Evolutionary conservation across 805 yeast genomes (phyloP), one percentile per base, ranked within the genome.

Genomic region (Suhomyces sp.): DNA sequence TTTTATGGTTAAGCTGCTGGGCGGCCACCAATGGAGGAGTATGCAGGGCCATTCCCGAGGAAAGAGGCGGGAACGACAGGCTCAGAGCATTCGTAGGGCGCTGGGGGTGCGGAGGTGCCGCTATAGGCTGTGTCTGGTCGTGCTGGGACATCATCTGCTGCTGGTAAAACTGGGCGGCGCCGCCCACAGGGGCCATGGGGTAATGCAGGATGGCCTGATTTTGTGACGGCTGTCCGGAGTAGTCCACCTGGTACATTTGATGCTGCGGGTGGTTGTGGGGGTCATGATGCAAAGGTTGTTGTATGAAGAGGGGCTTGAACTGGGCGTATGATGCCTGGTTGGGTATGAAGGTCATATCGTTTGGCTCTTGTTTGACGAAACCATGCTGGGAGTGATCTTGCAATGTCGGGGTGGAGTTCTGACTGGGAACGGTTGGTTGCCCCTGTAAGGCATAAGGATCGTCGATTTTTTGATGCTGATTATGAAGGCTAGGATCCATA

Each of bases 391-490:
- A 13, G 19, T 40, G 24, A 8, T 26, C 41, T 22, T 27, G 45
- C 22, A 46, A 40, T 7, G 35, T 24, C 33, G 48, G 51, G 31
- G 51, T 44, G 10, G 51, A 33, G n/a, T 22, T 29, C 44, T 23
- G 52, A 13, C 48, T 42, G 24, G 17, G 13, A 12, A 33, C 15
- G 22, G 41, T 7, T 7, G 19, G 15, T 19, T 17, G 24, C 15
- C 47, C 46, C 52, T 36, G 48, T 38, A 47, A 19, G 27, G 42
- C 26, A 49, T 54, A 50, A 12, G 54, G 31, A 24, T 54, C 57
- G 27, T 54, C 57, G 8, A 35, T 58, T 33, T 56, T 58, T 46
- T 63, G 51, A 36, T 38, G 42, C 45, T 54, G 54, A 44, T 46
- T 46, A 19, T 44, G 52, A 13, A 47, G 51, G 17, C 23, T 22